These are phyloP conservation scores for Myxozyma vanderwaltii DNA, from an alignment of 805 yeast species.

Conservation along the genomic window DNA sequence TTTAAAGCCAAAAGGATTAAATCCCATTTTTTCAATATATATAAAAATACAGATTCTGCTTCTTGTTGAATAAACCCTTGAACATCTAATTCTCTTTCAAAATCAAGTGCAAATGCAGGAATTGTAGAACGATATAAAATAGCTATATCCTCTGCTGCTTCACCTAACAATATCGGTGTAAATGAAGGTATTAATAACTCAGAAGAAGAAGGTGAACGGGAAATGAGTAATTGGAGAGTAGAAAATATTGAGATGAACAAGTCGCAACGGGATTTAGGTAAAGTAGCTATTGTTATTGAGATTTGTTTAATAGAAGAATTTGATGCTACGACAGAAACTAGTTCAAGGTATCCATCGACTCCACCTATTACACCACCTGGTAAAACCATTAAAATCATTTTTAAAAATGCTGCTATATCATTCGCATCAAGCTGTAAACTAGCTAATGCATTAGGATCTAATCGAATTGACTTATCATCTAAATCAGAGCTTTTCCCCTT, in stretches of 20 bases:
- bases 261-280: neutral
- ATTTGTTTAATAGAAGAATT: neutral
- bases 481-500: neutral
- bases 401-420: conserved; percentile 12
- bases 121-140: neutral
- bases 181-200: neutral
- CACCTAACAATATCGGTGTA: conserved; percentile 2
- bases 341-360: neutral
- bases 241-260: neutral
- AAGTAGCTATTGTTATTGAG: conserved; percentile 1
- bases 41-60: neutral
- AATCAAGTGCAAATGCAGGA: neutral
- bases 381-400: conserved; percentile 2
- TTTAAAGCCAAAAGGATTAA: neutral
- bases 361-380: conserved; percentile 11
- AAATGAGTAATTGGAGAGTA: neutral
- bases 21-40: neutral
- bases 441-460: neutral
- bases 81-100: conserved; percentile 1
- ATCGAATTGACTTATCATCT: neutral
- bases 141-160: neutral
- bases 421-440: neutral
- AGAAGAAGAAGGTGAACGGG: neutral
- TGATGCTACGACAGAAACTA: neutral
- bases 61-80: neutral